phyloP scores from a whole-genome alignment of 805 yeast genomes.

The Monosporozyma siamensis region DNA sequence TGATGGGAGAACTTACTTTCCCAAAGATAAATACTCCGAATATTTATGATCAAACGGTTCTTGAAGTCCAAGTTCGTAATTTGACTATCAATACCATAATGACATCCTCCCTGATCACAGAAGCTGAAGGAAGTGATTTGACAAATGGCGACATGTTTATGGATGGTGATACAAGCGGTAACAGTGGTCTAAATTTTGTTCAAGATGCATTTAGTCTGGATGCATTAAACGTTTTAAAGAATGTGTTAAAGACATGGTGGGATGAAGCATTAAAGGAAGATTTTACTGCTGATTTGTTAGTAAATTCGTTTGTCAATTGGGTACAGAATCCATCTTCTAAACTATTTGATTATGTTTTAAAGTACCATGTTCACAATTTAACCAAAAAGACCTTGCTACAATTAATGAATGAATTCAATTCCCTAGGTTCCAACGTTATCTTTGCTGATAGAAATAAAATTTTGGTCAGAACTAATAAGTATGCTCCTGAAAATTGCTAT shows the following conservation, averaged over 20 bases:
- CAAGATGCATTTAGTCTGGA: constrained; percentile 76
- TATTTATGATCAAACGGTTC: constrained; percentile 62
- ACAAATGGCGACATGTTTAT: constrained; percentile 39
- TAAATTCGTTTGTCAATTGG: constrained; percentile 78
- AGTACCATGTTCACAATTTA: constrained; percentile 80
- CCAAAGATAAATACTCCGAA: constrained; percentile 73
- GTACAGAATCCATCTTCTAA: constrained; percentile 65
- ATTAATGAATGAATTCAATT: constrained; percentile 62
- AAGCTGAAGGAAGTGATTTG: constrained; percentile 77
- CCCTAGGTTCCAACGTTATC: constrained; percentile 70
- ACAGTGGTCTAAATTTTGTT: constrained; percentile 37
- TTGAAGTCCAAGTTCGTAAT: constrained; percentile 73
- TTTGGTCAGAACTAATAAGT: constrained; percentile 63
- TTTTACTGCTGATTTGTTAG: constrained; percentile 70
- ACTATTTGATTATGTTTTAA: constrained; percentile 68
- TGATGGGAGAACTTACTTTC: constrained; percentile 51
- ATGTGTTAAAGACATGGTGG: constrained; percentile 87
- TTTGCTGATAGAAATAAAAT: constrained; percentile 74
- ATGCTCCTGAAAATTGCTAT: constrained; percentile 75
- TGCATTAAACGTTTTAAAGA: constrained; percentile 60
- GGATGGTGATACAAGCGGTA: constrained; percentile 15
- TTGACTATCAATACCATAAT: constrained; percentile 78
- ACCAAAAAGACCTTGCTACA: constrained; percentile 77
- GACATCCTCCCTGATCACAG: constrained; percentile 74
- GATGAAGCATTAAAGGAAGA: constrained; percentile 68